These are phyloP conservation scores for Fusarium algeriense DNA, from an alignment of 2,329 filamentous ascomycete genomes.

Conservation along the genomic window DNA sequence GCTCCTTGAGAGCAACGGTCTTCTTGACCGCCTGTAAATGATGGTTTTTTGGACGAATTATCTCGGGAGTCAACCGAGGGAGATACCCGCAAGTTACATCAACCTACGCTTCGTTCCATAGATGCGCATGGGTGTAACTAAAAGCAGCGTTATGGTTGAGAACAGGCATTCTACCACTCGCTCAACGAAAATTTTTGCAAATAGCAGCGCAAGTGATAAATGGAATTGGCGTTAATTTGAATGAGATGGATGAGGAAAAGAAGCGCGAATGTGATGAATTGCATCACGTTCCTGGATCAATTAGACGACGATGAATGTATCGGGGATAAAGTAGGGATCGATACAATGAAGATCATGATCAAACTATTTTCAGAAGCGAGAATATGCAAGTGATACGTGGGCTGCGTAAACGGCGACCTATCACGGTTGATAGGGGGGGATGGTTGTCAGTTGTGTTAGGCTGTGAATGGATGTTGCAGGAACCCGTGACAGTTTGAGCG, in stretches of 20 bases:
- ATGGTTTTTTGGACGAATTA: conserved; percentile 20
- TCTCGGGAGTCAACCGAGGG: conserved; percentile 25
- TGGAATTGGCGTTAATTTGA: conserved; percentile 41
- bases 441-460: conserved; percentile 31
- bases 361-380: conserved; percentile 30
- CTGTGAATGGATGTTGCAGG: conserved; percentile 30
- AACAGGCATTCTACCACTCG: conserved; percentile 2
- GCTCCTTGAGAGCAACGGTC: conserved; percentile 87
- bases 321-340: conserved; percentile 37
- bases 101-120: neutral
- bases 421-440: conserved; percentile 17
- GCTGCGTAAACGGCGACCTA: conserved; percentile 17
- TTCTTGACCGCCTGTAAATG: conserved; percentile 77
- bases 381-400: conserved; percentile 37
- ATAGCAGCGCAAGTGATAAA: conserved; percentile 32
- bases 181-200: conserved; percentile 36
- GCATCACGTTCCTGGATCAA: conserved; percentile 21
- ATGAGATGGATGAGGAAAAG: conserved; percentile 29
- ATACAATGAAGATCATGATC: conserved; percentile 34
- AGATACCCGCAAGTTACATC: conserved; percentile 37
- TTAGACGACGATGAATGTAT: conserved; percentile 33
- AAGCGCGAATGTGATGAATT: conserved; percentile 15
- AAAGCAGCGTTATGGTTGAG: conserved; percentile 14
- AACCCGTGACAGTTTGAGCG: conserved; percentile 32
- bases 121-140: conserved; percentile 12